Evolutionary conservation across 345 rosid genomes (phyloP).

Genomic region (Punica granatum): DNA sequence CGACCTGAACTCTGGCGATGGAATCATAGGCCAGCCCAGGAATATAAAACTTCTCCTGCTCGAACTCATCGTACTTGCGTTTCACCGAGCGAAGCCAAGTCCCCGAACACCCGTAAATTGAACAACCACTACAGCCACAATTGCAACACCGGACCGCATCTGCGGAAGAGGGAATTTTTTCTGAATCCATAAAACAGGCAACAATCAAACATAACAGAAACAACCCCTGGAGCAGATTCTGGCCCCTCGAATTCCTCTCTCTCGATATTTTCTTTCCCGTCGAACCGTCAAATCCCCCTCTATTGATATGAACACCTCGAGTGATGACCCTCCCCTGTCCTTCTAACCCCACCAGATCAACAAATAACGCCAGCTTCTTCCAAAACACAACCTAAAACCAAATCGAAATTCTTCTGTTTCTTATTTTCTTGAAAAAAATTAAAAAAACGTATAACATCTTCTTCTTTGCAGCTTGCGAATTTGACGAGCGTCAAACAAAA

Average conservation of each 20-base stretch:
- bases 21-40: conserved; percentile 44
- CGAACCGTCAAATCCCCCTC: not conserved
- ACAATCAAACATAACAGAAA: conserved; percentile 18
- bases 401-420: not conserved
- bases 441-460: not conserved
- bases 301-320: not conserved
- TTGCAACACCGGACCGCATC: conserved; percentile 39
- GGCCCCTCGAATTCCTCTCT: conserved; percentile 1
- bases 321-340: not conserved
- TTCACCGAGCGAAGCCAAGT: conserved; percentile 66
- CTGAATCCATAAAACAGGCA: conserved; percentile 46
- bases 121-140: conserved; percentile 54
- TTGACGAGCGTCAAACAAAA: not conserved
- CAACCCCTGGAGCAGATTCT: not conserved
- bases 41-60: conserved; percentile 38
- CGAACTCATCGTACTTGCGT: conserved; percentile 58
- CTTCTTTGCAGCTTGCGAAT: not conserved
- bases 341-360: not conserved
- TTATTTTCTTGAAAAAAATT: not conserved
- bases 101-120: conserved; percentile 17
- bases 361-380: not conserved
- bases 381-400: not conserved
- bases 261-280: not conserved
- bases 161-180: conserved; percentile 19
- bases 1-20: conserved; percentile 62